Evolutionary conservation across 2,329 filamentous ascomycete species (phyloP).

Genomic region (Microdochium nivale): DNA sequence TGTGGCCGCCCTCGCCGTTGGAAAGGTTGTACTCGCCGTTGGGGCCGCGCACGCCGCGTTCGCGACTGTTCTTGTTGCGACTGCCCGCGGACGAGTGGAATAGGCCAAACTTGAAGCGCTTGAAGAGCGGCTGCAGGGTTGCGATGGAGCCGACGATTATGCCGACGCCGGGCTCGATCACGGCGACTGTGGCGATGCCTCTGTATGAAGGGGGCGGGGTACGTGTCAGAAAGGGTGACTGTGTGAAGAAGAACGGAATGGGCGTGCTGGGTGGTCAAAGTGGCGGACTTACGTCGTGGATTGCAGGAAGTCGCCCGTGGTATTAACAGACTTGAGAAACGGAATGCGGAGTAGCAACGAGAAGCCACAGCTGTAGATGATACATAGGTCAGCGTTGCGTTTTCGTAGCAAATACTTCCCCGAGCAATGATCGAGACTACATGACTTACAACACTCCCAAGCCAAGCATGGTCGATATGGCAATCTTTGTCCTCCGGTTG

Average conservation of each 20-base stretch:
- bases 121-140: conserved; percentile 21
- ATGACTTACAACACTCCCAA: conserved; percentile 38
- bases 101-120: conserved; percentile 12
- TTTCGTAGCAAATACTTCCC: not conserved
- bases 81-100: not conserved
- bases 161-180: conserved; percentile 22
- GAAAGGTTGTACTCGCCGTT: not conserved
- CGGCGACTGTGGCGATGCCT: conserved; percentile 21
- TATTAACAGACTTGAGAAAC: conserved; percentile 17
- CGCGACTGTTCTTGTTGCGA: not conserved
- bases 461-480: conserved; percentile 36
- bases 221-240: not conserved
- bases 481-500: conserved; percentile 33
- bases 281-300: conserved; percentile 19
- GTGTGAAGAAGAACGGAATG: not conserved
- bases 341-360: conserved; percentile 28
- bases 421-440: rapidly evolving
- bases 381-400: not conserved
- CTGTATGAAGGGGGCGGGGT: conserved; percentile 11
- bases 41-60: not conserved
- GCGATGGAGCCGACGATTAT: conserved; percentile 23
- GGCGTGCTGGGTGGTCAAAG: not conserved
- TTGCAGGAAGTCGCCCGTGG: conserved; percentile 19
- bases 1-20: not conserved
- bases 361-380: conserved; percentile 14